These are phyloP conservation scores for Tilletia caries DNA, from an alignment of 1,284 basidiomycete genomes.

Conservation along the genomic window DNA sequence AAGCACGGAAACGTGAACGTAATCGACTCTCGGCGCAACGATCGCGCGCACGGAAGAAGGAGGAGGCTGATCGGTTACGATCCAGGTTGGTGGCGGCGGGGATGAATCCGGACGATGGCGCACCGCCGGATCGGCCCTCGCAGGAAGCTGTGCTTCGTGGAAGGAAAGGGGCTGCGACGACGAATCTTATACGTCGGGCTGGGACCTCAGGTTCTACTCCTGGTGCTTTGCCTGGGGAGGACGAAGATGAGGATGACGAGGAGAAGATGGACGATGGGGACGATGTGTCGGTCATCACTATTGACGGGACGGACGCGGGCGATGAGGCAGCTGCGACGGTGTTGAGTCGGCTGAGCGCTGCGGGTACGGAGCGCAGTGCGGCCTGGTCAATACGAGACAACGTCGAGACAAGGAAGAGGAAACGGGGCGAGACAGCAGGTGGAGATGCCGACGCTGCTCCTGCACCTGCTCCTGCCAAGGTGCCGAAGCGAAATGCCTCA, in stretches of 20 bases:
- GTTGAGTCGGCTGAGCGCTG: no score
- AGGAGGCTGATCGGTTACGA: background rate
- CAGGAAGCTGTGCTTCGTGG: background rate
- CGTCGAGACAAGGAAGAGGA: no score
- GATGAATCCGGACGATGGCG: background rate
- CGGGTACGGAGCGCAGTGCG: no score
- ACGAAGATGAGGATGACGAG: background rate
- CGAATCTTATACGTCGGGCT: background rate
- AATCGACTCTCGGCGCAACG: conserved; percentile 9
- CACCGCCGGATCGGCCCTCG: background rate
- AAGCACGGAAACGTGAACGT: background rate
- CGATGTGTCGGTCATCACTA: no score
- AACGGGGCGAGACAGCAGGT: no score
- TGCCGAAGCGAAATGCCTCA: no score
- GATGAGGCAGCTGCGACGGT: no score
- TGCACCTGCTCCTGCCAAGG: no score
- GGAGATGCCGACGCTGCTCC: no score
- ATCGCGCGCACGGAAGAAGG: background rate
- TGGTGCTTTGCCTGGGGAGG: background rate
- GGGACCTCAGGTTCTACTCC: no score
- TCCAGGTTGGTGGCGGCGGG: background rate
- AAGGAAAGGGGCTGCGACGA: background rate
- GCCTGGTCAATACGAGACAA: no score
- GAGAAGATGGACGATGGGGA: background rate
- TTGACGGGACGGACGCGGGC: no score